Conservation (phyloP, 192 early-diverging fungal species). For the Pilaira anomala region DNA sequence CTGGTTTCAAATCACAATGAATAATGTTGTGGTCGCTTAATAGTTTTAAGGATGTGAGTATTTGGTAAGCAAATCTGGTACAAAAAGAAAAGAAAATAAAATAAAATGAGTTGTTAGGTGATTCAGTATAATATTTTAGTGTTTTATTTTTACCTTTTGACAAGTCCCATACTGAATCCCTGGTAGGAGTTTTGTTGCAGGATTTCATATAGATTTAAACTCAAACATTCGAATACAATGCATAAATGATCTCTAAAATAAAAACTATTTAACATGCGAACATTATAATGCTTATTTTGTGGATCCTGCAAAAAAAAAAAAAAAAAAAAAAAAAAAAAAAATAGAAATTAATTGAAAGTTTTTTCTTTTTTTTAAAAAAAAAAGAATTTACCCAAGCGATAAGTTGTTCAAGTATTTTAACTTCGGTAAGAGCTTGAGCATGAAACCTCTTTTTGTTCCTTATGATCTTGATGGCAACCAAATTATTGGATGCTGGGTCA, state of each 20-base stretch:
- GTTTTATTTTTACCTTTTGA: constrained; percentile 48
- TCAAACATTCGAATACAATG: constrained; percentile 90
- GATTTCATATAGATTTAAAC: constrained; percentile 95
- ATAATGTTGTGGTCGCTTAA: constrained; percentile 74
- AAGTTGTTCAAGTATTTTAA: constrained; percentile 86
- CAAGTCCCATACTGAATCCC: constrained; percentile 77
- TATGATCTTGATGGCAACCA: constrained; percentile 92
- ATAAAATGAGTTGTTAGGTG: too few relatives aligned
- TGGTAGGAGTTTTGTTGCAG: constrained; percentile 88
- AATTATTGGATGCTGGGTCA: constrained; percentile 36
- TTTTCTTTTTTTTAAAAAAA: background rate
- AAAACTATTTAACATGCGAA: constrained; percentile 89
- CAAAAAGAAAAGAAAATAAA: background rate
- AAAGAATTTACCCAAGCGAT: constrained; percentile 61
- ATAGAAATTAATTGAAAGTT: background rate
- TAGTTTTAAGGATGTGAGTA: constrained; percentile 78
- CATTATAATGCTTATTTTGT: constrained; percentile 67
- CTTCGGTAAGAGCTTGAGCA: constrained; percentile 91
- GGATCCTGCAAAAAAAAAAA: constrained; percentile 58
- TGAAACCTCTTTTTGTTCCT: constrained; percentile 96
- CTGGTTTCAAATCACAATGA: constrained; percentile 96
- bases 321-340: background rate
- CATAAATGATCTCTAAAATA: constrained; percentile 94
- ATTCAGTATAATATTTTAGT: too few relatives aligned
- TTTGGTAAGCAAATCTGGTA: constrained; percentile 71